These are phyloP conservation scores for Acidiella bohemica DNA, from an alignment of 495 filamentous ascomycete species.

Conservation along the genomic window DNA sequence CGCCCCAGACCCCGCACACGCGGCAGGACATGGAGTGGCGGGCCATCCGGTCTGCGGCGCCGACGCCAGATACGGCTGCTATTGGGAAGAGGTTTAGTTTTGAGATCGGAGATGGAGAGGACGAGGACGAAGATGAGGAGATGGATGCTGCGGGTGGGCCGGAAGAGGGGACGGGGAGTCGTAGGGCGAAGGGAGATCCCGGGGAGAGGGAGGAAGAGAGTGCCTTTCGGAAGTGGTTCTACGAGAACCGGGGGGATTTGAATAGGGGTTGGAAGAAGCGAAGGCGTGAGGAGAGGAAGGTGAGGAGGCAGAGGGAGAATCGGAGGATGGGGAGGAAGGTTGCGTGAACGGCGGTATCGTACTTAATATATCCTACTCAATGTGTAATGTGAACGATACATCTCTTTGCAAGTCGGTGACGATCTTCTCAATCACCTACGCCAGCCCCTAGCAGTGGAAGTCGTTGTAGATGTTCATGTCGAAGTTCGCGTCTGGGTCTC, in stretches of 20 bases:
- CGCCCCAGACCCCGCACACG: constrained; percentile 67
- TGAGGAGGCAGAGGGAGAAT: constrained; percentile 77
- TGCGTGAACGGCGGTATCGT: no score
- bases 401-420: no score
- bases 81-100: constrained; percentile 41
- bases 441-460: no score
- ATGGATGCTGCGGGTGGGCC: constrained; percentile 28
- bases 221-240: constrained; percentile 83
- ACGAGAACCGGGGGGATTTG: constrained; percentile 75
- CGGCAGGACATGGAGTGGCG: constrained; percentile 62
- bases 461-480: no score
- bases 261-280: constrained; percentile 86
- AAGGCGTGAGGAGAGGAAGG: constrained; percentile 67
- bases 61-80: constrained; percentile 87
- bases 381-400: no score
- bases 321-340: constrained; percentile 29
- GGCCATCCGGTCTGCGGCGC: constrained; percentile 68
- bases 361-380: no score
- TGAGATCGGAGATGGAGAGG: constrained; percentile 17
- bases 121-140: constrained; percentile 26
- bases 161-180: constrained; percentile 22
- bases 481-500: no score
- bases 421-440: no score
- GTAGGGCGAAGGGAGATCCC: constrained; percentile 20
- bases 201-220: constrained; percentile 34